Conservation (phyloP, 2,329 filamentous ascomycete genomes). For the Podosphaera xanthii region DNA sequence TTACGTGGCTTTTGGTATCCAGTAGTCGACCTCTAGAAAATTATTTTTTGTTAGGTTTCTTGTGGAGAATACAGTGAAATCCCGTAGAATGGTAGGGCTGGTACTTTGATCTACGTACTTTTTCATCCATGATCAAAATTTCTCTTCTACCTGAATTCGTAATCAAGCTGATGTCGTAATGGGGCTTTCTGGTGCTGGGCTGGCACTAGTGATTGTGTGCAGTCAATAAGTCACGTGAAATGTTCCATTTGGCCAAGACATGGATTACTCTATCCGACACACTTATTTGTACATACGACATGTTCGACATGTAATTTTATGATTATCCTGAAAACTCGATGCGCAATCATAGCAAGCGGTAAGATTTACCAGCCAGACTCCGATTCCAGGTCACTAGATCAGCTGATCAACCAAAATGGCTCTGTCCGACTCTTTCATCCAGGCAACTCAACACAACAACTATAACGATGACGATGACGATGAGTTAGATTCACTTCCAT, state of each 20-base stretch:
- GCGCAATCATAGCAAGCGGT: background rate
- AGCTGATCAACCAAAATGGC: background rate
- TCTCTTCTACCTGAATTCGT: background rate
- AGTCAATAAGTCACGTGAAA: background rate
- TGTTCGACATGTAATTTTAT: background rate
- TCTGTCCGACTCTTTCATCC: background rate
- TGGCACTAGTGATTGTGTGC: background rate
- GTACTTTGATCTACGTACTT: conserved; percentile 12
- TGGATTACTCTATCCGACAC: too few species aligned
- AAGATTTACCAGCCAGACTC: background rate
- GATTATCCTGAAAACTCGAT: background rate
- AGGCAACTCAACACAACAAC: too few species aligned
- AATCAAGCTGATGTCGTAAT: too few species aligned
- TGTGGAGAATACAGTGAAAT: background rate
- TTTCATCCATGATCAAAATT: conserved; percentile 29
- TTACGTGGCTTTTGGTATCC: conserved; percentile 56
- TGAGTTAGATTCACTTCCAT: conserved; percentile 41
- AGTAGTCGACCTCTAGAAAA: conserved; percentile 9
- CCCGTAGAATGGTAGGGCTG: background rate
- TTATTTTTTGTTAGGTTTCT: background rate
- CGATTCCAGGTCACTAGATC: background rate
- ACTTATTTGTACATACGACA: too few species aligned
- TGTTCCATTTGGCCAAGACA: background rate
- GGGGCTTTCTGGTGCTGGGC: conserved; percentile 7
- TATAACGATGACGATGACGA: background rate